phyloP scores from a whole-genome alignment of 352 stramenopile genomes.

The Phytophthora palmivora region DNA sequence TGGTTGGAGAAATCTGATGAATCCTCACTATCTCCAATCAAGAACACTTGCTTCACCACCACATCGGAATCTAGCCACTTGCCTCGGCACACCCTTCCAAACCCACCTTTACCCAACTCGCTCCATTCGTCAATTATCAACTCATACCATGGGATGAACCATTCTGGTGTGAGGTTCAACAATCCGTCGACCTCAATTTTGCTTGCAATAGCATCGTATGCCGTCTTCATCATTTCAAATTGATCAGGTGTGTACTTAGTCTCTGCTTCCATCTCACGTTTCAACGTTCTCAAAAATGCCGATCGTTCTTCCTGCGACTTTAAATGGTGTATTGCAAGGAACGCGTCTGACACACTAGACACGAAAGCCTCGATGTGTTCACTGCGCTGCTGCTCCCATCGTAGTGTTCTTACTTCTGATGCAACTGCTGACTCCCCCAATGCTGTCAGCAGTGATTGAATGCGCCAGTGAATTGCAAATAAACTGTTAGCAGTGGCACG shows the following conservation, averaged over 20 bases:
- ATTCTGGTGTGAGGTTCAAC: constrained; percentile 2
- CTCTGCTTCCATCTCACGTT: constrained; percentile 1
- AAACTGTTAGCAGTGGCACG: neutral
- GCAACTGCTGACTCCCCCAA: neutral
- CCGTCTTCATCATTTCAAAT: too few relatives aligned
- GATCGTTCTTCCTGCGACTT: constrained; percentile 9
- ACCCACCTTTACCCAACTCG: constrained; percentile 7
- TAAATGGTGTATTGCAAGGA: neutral
- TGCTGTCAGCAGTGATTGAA: constrained; percentile 1
- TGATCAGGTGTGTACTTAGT: constrained; percentile 1
- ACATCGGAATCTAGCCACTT: constrained; percentile 24
- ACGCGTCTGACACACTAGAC: neutral
- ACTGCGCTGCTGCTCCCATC: constrained; percentile 4
- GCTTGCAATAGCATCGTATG: too few relatives aligned
- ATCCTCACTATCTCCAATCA: neutral
- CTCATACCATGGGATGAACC: constrained; percentile 24
- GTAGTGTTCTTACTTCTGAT: neutral
- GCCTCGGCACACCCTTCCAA: constrained; percentile 11
- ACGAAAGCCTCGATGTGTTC: constrained; percentile 7
- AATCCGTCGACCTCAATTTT: neutral
- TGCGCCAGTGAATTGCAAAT: constrained; percentile 7
- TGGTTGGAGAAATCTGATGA: neutral
- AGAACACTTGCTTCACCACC: constrained; percentile 9
- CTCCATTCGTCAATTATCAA: constrained; percentile 11
- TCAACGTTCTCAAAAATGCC: neutral